These are phyloP conservation scores for Platismatia glauca DNA, from an alignment of 495 filamentous ascomycete genomes.

Conservation along the genomic window DNA sequence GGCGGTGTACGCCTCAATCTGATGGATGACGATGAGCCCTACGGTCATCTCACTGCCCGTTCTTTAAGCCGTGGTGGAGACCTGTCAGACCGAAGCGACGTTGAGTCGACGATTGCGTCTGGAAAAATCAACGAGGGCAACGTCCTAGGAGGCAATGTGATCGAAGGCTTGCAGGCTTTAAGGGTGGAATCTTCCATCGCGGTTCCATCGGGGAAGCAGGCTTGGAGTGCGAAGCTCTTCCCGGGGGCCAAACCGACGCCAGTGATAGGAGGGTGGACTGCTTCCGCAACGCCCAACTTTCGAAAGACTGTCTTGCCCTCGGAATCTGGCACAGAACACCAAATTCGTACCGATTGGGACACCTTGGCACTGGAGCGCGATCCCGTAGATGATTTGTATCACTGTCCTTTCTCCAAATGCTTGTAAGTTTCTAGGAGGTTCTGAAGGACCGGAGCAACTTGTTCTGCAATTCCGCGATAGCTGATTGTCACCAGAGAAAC, in stretches of 20 bases:
- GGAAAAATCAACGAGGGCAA: not conserved
- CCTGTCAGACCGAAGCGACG: not conserved
- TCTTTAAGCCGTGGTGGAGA: constrained; percentile 1
- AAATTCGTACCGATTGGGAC: constrained; percentile 15
- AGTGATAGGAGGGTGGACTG: not conserved
- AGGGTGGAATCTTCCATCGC: not conserved
- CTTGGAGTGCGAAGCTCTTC: not conserved
- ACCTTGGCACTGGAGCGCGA: constrained; percentile 8
- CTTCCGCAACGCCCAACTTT: not conserved
- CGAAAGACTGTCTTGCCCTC: not conserved
- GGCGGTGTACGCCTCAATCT: not conserved
- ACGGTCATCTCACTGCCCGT: not conserved
- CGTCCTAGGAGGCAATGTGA: not conserved
- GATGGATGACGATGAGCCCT: constrained; percentile 1
- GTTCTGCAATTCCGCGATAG: not conserved
- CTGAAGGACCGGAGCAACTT: not conserved
- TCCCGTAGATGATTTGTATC: constrained; percentile 6
- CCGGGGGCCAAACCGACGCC: constrained; percentile 7
- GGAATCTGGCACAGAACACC: not conserved
- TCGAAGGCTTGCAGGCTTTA: not conserved
- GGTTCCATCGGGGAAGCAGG: too few relatives aligned
- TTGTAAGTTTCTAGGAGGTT: constrained; percentile 15
- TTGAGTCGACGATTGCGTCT: not conserved
- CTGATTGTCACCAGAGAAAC: constrained; percentile 1
- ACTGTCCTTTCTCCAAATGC: constrained; percentile 24